Base-by-base conservation (phyloP, 495 filamentous ascomycete genomes). In the Penicillium nucicola region DNA sequence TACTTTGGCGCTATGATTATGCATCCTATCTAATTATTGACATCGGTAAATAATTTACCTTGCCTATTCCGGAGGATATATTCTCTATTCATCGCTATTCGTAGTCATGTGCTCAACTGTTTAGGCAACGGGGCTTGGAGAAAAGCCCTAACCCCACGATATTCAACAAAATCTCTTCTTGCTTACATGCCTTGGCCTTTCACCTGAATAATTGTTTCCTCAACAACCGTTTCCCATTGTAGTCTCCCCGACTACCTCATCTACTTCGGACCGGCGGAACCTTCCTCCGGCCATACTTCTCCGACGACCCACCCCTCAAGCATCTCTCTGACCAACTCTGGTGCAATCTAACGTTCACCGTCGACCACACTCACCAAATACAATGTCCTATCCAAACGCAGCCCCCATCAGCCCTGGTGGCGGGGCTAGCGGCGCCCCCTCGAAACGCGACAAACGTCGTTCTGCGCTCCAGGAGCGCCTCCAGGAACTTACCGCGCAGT, bases 361-460 rank as follows among this genome's bases (percentile, higher is more conserved):
- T 67, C 28, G 60, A 60, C 30, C 65, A 67, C 17, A 33, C 56
- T 73, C 71, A 17, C 72, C 70, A 40, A 59, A 58, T 17, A 48
- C 62, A 41, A 48, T 48, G 46, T 48, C 46, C 1, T 48, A 48
- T 15, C 10, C 28, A 4, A 48, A 48, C 15, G 14, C 44, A 18
- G 34, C 25, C 2, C 74, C 73, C 12, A 52, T 58, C 8, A 76
- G 71, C 50, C 73, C 71, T 7, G 60, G 58, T 12, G 56, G 56
- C 30, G 55, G 50, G 45, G 59, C 60, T 14, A 57, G 61, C 36
- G 60, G 64, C 6, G 65, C 61, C 67, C 79, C 48, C 25, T 89
- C 91, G 4, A 98, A 98, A 76, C 82, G 89, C 58, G 92, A 97
- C 74, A 93, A 95, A 64, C 83, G 88, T 51, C 85, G 92, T 45